These are phyloP conservation scores for Epichloe baconii DNA, from an alignment of 2,329 filamentous ascomycete species.

Conservation along the genomic window DNA sequence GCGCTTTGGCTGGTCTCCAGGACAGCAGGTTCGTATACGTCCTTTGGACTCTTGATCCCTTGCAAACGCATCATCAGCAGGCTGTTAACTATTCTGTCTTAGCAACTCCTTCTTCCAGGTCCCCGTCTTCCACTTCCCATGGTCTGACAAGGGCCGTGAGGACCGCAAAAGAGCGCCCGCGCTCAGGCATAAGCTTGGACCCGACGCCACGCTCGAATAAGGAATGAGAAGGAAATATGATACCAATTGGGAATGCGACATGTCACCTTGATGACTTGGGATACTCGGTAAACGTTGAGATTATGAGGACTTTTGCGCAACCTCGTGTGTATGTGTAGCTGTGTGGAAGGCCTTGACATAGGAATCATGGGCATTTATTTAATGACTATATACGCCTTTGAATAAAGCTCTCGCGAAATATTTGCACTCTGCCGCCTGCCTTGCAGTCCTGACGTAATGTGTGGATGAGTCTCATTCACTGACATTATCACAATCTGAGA, in stretches of 20 bases:
- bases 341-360: too few species aligned
- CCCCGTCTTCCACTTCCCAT: conserved; percentile 88
- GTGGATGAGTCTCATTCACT: too few species aligned
- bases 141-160: conserved; percentile 67
- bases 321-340: too few species aligned
- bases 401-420: too few species aligned
- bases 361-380: too few species aligned
- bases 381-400: too few species aligned
- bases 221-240: background rate
- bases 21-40: conserved; percentile 45
- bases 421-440: too few species aligned
- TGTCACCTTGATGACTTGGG: background rate
- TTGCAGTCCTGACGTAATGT: too few species aligned
- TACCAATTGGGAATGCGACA: background rate
- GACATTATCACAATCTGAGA: too few species aligned
- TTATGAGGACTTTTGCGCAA: too few species aligned
- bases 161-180: conserved; percentile 32
- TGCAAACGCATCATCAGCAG: background rate
- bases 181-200: conserved; percentile 8
- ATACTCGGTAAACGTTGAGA: too few species aligned
- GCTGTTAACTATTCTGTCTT: background rate
- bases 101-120: conserved; percentile 85
- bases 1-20: conserved; percentile 68
- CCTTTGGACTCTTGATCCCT: too few species aligned
- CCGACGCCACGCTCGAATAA: background rate